These are phyloP conservation scores for Rhizoctonia solani DNA, from an alignment of 1,284 basidiomycete species.

Conservation along the genomic window DNA sequence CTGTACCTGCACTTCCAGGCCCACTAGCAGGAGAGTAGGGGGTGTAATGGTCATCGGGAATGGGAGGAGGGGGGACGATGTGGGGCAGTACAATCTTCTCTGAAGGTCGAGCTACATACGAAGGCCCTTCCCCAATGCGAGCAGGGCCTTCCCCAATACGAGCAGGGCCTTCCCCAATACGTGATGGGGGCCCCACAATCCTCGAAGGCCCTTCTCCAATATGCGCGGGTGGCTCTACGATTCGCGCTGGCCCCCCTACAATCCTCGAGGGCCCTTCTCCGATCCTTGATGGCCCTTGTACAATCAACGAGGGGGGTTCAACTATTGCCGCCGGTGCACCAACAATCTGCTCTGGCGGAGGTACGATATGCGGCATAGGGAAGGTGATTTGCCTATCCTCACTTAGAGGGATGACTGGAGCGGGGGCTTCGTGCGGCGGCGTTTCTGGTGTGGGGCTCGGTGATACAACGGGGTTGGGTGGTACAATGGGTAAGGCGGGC, in stretches of 20 bases:
- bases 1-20: not conserved
- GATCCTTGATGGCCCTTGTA: slow-evolving; percentile 1
- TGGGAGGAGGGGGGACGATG: slow-evolving; percentile 21
- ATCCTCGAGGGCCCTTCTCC: slow-evolving; percentile 2
- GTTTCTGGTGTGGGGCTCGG: not conserved
- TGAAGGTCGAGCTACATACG: not conserved
- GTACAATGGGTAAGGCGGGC: slow-evolving; percentile 12
- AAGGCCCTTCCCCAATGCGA: slow-evolving; percentile 1
- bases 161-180: slow-evolving; percentile 1
- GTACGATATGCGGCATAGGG: slow-evolving; percentile 9
- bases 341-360: too few species aligned
- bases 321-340: too few species aligned
- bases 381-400: slow-evolving; percentile 13
- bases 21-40: not conserved
- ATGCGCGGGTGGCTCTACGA: slow-evolving; percentile 5
- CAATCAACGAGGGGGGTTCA: not conserved
- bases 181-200: not conserved
- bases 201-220: slow-evolving; percentile 12
- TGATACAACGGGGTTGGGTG: slow-evolving; percentile 14
- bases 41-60: not conserved
- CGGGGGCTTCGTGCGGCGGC: not conserved
- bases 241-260: slow-evolving; percentile 1
- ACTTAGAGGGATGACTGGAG: not conserved
- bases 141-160: slow-evolving; percentile 8
- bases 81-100: not conserved